Base-by-base conservation (phyloP, 495 filamentous ascomycete genomes). In the Penicillium paxilli region DNA sequence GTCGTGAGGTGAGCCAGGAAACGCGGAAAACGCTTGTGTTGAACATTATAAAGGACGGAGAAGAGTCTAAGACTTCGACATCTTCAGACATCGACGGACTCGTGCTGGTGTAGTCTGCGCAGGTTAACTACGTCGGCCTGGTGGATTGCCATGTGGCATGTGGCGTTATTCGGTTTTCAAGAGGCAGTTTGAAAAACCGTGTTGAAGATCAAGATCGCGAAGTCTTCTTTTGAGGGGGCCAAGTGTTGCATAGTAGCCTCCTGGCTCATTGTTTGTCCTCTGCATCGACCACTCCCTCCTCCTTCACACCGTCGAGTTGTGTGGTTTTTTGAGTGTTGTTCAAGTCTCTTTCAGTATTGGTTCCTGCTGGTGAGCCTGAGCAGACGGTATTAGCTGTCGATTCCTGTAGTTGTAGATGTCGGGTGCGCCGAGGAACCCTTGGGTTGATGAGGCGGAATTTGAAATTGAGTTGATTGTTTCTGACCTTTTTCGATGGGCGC, bases 401-500 rank as follows among this genome's bases (percentile, higher is more conserved):
- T 40, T 42, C 40, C 46, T 44, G 52, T 21, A 42, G 30, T 47
- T 41, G 44, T 44, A 23, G 44, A 24, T 25, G 20, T 47, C 42
- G 44, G 51, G 40, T 42, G 47, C 51, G 51, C 54, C 26, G 40
- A 3, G 23, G 35, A 38, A 38, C 3, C 40, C 20, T 33, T 57
- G 54, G 24, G 9, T 4, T 21, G 49, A 21, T 28, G 56, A n/a
- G 71, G 65, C 33, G 78, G 73, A 26, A 80, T 82, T 45, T 66
- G 58, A 47, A 73, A 76, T 21, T 71, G 64, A 35, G 66, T 65
- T 30, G 66, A 57, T 24, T 66, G 56, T 52, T 67, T 71, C 65
- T 95, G 90, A 52, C 91, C 91, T 47, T 79, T 79, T 26, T 98
- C 67, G 63, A 99, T 92, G 4, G 94, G 92, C 9, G 88, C 87